Conservation (phyloP, 2,329 filamentous ascomycete genomes). For the Sporothrix protearum region DNA sequence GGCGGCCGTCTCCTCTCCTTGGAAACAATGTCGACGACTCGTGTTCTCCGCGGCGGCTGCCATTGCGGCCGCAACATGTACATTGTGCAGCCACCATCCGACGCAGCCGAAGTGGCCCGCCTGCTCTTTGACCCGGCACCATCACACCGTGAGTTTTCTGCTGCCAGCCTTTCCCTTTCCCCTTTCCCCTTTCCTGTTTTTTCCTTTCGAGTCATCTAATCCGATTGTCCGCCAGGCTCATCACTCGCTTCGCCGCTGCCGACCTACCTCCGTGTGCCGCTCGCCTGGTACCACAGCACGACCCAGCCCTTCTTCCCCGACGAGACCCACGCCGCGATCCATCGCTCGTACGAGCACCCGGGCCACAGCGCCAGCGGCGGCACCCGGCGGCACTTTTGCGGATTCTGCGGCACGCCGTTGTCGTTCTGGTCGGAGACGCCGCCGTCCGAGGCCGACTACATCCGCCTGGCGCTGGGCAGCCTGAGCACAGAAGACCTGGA, state of each 20-base stretch:
- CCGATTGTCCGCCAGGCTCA: conserved; percentile 55
- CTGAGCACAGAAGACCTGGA: conserved; percentile 67
- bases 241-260: conserved; percentile 69
- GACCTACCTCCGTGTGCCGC: conserved; percentile 77
- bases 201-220: too few species aligned
- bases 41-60: conserved; percentile 70
- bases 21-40: conserved; percentile 30
- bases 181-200: too few species aligned
- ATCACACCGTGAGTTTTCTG: conserved; percentile 62
- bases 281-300: conserved; percentile 73
- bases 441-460: conserved; percentile 67
- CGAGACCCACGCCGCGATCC: conserved; percentile 66
- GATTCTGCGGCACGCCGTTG: conserved; percentile 83
- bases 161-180: background rate
- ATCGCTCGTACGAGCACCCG: conserved; percentile 59
- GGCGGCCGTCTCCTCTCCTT: background rate
- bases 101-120: conserved; percentile 54
- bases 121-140: conserved; percentile 72
- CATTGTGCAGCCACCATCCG: conserved; percentile 64
- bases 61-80: conserved; percentile 85
- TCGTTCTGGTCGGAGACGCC: conserved; percentile 79
- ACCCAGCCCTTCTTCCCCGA: conserved; percentile 75
- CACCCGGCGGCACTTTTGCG: conserved; percentile 77
- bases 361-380: conserved; percentile 37
- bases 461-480: conserved; percentile 78